Evolutionary conservation across 2,329 filamentous ascomycete species (phyloP).

Genomic region (Penicillium digitatum): DNA sequence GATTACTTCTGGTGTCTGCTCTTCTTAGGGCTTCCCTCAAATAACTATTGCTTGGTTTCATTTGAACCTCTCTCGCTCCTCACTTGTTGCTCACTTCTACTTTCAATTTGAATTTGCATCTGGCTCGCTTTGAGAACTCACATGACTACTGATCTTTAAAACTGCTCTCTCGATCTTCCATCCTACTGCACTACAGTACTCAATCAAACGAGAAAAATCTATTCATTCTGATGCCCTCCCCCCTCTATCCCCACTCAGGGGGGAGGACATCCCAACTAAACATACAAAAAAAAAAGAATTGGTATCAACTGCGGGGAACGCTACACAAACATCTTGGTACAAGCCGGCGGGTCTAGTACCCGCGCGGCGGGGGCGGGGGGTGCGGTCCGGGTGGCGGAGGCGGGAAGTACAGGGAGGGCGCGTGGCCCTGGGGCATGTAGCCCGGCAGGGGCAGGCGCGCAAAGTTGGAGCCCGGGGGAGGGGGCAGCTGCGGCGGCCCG

Average conservation of each 20-base stretch:
- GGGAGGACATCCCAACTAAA: constrained; percentile 1
- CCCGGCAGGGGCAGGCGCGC: constrained; percentile 31
- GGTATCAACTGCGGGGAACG: constrained; percentile 8
- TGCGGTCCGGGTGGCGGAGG: constrained; percentile 11
- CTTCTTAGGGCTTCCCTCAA: not conserved
- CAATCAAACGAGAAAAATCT: not conserved
- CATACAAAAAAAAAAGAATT: constrained; percentile 5
- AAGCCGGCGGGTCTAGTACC: constrained; percentile 11
- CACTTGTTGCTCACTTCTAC: not conserved
- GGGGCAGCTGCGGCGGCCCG: constrained; percentile 39
- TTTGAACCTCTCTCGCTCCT: no score
- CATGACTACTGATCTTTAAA: not conserved
- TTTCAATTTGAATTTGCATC: not conserved
- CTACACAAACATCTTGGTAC: constrained; percentile 5
- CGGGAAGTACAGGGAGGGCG: constrained; percentile 16
- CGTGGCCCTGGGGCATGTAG: constrained; percentile 19
- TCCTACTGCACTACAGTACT: not conserved
- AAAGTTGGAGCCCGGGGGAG: constrained; percentile 40
- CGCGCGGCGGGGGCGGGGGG: constrained; percentile 12
- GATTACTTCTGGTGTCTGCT: not conserved
- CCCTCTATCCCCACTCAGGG: not conserved
- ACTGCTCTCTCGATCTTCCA: not conserved
- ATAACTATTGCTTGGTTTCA: not conserved
- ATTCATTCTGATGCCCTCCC: constrained; percentile 2
- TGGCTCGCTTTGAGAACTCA: not conserved